These are phyloP conservation scores for Leccinum boreale DNA, from an alignment of 768 basidiomycete genomes.

Conservation along the genomic window DNA sequence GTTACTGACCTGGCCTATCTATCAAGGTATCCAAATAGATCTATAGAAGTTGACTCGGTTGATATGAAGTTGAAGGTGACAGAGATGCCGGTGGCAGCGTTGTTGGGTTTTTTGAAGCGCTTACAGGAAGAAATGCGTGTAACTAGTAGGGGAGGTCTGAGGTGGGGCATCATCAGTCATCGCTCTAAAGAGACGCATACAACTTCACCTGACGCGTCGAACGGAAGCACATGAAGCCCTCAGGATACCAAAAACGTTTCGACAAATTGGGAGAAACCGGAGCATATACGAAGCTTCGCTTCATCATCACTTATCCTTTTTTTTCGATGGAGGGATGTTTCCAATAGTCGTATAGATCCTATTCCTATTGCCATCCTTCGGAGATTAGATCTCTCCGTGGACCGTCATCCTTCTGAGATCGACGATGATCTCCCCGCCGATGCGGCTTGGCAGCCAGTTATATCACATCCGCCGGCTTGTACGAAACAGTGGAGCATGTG, in stretches of 20 bases:
- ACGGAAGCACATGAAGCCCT: neutral
- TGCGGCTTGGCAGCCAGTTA: neutral
- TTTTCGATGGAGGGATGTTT: no score
- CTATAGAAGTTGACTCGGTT: no score
- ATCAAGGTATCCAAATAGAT: no score
- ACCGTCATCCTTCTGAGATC: neutral
- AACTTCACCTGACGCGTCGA: neutral
- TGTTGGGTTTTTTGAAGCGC: neutral
- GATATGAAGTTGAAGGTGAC: neutral
- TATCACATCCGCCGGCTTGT: neutral
- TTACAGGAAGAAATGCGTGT: neutral
- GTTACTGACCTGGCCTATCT: neutral
- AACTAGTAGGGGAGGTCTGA: neutral
- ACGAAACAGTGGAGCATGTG: neutral
- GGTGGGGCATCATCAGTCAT: neutral
- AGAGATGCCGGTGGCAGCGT: constrained; percentile 17
- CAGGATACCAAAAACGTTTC: neutral
- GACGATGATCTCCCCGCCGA: neutral
- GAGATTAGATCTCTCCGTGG: neutral
- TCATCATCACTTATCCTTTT: neutral
- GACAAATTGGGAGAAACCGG: neutral
- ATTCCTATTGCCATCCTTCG: neutral
- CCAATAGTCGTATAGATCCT: neutral
- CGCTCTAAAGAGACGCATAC: neutral
- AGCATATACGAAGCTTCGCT: neutral